Evolutionary conservation across 805 yeast species (phyloP).

Genomic region (Wickerhamiella qilinensis): DNA sequence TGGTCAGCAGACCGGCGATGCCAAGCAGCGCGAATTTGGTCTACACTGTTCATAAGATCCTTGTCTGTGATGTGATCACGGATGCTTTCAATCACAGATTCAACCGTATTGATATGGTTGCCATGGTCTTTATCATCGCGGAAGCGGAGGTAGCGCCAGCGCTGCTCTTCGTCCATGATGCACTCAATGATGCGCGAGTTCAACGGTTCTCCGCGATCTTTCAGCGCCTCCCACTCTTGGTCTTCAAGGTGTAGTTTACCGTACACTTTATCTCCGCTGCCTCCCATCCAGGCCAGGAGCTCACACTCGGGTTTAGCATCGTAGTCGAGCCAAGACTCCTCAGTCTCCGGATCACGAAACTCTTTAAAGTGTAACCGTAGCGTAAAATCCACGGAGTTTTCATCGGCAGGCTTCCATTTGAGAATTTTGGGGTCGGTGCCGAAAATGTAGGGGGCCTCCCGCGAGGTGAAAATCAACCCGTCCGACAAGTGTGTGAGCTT

Average conservation of each 20-base stretch:
- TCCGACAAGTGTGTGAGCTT: conserved; percentile 77
- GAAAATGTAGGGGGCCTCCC: conserved; percentile 67
- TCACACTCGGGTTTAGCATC: conserved; percentile 61
- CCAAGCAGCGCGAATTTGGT: conserved; percentile 46
- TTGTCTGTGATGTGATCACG: conserved; percentile 72
- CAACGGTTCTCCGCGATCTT: conserved; percentile 57
- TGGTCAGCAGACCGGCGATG: conserved; percentile 27
- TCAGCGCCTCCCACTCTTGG: conserved; percentile 68
- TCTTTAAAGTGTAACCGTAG: conserved; percentile 44
- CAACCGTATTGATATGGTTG: conserved; percentile 67
- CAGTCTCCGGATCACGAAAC: conserved; percentile 46
- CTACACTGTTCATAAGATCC: conserved; percentile 46
- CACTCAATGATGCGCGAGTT: conserved; percentile 85
- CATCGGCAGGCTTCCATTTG: conserved; percentile 96
- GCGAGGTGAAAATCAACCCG: conserved; percentile 86
- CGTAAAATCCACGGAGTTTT: conserved; percentile 83
- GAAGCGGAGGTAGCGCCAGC: conserved; percentile 76
- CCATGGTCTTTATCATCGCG: conserved; percentile 88
- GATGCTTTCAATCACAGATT: conserved; percentile 68
- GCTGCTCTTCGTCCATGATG: conserved; percentile 43
- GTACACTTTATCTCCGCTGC: conserved; percentile 37
- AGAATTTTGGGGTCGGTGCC: conserved; percentile 79
- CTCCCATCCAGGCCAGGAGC: conserved; percentile 67
- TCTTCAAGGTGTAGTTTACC: conserved; percentile 45
- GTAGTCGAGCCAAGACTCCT: conserved; percentile 28